These are phyloP conservation scores for Typha latifolia DNA, from an alignment of 176 grass and related monocot genomes.

Conservation along the genomic window DNA sequence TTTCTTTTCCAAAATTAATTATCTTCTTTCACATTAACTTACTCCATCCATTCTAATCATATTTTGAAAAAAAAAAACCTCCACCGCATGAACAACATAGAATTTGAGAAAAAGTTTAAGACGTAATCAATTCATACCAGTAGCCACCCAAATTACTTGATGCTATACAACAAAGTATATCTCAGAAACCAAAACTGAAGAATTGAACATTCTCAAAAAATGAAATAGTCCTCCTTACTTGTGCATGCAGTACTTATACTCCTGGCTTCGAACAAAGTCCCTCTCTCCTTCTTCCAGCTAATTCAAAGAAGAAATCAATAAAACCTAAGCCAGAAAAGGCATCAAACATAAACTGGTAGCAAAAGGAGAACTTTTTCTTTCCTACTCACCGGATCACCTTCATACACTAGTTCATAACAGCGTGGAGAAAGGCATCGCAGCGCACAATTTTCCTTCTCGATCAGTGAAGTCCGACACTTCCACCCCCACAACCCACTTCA, in stretches of 20 bases:
- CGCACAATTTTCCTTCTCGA: constrained; percentile 92
- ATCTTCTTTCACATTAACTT: too few species aligned
- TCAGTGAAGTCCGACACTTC: constrained; percentile 56
- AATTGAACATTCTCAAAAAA: not conserved
- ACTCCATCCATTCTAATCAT: too few species aligned
- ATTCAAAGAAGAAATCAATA: not conserved
- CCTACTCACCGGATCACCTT: constrained; percentile 66
- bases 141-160: too few species aligned
- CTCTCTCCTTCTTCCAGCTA: constrained; percentile 98
- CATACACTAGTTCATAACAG: constrained; percentile 81
- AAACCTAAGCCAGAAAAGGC: not conserved
- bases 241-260: constrained; percentile 97
- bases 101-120: too few species aligned
- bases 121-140: too few species aligned
- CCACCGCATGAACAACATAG: too few species aligned
- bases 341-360: constrained; percentile 5
- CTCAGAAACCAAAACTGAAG: not conserved
- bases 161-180: not conserved
- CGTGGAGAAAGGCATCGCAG: constrained; percentile 76
- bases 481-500: constrained; percentile 80
- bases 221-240: constrained; percentile 47
- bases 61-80: too few species aligned
- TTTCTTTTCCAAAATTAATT: too few species aligned
- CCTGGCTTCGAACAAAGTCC: constrained; percentile 69
- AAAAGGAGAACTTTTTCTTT: not conserved